Evolutionary conservation across 768 basidiomycete genomes (phyloP).

Genomic region (Mycena polygramma): DNA sequence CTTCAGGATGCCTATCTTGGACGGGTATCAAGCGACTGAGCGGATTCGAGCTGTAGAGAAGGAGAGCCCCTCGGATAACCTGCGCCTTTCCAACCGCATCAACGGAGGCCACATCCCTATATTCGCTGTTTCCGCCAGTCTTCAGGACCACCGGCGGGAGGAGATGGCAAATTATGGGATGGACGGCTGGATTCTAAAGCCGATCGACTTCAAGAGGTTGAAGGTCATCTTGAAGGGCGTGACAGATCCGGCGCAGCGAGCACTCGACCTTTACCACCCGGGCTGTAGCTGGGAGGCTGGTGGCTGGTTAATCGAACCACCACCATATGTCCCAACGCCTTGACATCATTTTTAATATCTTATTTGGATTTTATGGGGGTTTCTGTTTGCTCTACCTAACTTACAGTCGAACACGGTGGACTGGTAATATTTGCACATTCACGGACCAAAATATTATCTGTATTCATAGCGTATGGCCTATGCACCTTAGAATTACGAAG

Average conservation of each 20-base stretch:
- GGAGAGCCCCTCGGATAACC: slow-evolving; percentile 30
- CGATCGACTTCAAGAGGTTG: slow-evolving; percentile 82
- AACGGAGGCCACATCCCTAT: slow-evolving; percentile 79
- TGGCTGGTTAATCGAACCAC: slow-evolving; percentile 62
- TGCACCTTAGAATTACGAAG: slow-evolving; percentile 2
- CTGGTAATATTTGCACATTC: slow-evolving; percentile 25
- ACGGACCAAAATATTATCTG: slow-evolving; percentile 28
- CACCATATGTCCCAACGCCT: slow-evolving; percentile 1
- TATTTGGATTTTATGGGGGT: slow-evolving; percentile 2
- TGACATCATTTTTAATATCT: slow-evolving; percentile 9
- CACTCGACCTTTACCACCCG: slow-evolving; percentile 62
- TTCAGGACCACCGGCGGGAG: slow-evolving; percentile 67
- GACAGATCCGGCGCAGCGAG: slow-evolving; percentile 63
- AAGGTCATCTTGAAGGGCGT: slow-evolving; percentile 70
- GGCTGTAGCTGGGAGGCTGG: slow-evolving; percentile 74
- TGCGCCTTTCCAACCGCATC: slow-evolving; percentile 58
- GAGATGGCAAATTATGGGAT: slow-evolving; percentile 69
- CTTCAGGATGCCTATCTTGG: slow-evolving; percentile 81
- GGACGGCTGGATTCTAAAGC: slow-evolving; percentile 89
- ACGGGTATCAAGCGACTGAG: slow-evolving; percentile 78
- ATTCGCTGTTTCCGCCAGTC: slow-evolving; percentile 85
- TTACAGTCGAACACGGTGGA: slow-evolving; percentile 3
- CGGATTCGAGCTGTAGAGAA: slow-evolving; percentile 75
- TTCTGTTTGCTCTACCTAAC: not conserved
- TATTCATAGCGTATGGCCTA: slow-evolving; percentile 8